Percentiles rank a stretch among this genome's conserved stretches.
Conservation (phyloP, 2,329 filamentous ascomycete genomes). For the Lojkania enalia region DNA sequence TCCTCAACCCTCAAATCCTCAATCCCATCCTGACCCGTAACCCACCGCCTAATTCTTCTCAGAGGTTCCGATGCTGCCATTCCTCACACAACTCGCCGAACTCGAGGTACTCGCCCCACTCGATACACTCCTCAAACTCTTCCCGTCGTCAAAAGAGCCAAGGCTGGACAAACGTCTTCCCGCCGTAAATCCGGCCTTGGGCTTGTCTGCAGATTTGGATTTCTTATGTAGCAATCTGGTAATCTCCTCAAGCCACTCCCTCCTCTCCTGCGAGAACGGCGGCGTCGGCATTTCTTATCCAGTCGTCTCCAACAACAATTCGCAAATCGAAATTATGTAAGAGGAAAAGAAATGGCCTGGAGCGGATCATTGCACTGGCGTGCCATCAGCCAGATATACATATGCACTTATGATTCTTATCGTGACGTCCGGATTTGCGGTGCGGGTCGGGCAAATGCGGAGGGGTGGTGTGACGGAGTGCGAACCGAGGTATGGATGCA, state of each 20-base stretch:
- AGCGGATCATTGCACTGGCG: no score
- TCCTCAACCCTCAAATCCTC: constrained; percentile 45
- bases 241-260: constrained; percentile 42
- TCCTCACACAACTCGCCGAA: background rate
- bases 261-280: constrained; percentile 40
- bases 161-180: background rate
- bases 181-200: no score
- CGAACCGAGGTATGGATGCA: no score
- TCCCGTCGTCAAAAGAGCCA: background rate
- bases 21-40: constrained; percentile 48
- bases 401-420: no score
- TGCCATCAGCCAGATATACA: no score
- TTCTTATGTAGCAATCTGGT: constrained; percentile 23
- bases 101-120: background rate
- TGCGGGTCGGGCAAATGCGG: no score
- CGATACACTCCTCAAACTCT: background rate
- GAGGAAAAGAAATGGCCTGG: no score
- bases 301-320: no score
- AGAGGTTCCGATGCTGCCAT: constrained; percentile 7
- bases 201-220: no score
- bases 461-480: no score
- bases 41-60: constrained; percentile 46
- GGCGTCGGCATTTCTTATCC: constrained; percentile 39
- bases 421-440: no score
- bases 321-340: no score